A percentile compares a stretch with the other conserved stretches of the same genome.
These are phyloP conservation scores for Gorgonomyces haynaldii DNA, from an alignment of 192 early-diverging fungal genomes.

Conservation along the genomic window DNA sequence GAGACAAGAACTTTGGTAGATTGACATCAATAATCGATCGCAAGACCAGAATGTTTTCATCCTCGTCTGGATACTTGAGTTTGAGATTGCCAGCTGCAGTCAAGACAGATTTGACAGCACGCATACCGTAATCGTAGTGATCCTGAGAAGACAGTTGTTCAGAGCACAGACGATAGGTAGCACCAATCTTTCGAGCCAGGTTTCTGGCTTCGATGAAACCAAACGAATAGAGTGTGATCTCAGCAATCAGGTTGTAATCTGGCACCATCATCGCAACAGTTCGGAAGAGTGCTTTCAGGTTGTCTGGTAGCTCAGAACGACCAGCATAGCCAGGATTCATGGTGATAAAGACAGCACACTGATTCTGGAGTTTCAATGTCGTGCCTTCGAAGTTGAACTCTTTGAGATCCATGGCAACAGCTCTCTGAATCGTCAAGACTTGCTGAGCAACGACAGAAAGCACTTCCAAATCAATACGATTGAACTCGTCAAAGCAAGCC, in stretches of 20 bases:
- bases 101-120: constrained; percentile 49
- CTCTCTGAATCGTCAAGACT: constrained; percentile 53
- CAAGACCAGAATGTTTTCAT: constrained; percentile 46
- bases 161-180: constrained; percentile 47
- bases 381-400: constrained; percentile 58
- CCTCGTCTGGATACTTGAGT: constrained; percentile 49
- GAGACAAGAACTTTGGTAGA: constrained; percentile 50
- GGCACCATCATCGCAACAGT: constrained; percentile 57
- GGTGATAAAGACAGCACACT: constrained; percentile 55
- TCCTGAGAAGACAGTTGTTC: constrained; percentile 54
- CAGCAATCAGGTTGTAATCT: constrained; percentile 50
- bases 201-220: constrained; percentile 52
- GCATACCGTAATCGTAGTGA: constrained; percentile 57
- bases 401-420: constrained; percentile 35
- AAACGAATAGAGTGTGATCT: constrained; percentile 53
- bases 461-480: constrained; percentile 53
- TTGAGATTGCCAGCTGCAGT: constrained; percentile 52
- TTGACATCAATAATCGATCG: constrained; percentile 53
- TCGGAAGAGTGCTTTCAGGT: constrained; percentile 37
- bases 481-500: constrained; percentile 60
- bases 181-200: constrained; percentile 45
- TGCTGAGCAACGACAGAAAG: constrained; percentile 55
- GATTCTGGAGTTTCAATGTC: constrained; percentile 33
- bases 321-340: constrained; percentile 62
- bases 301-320: constrained; percentile 39